phyloP scores from a whole-genome alignment of 2,329 filamentous ascomycete genomes.

The Pestalotiopsis sp. region DNA sequence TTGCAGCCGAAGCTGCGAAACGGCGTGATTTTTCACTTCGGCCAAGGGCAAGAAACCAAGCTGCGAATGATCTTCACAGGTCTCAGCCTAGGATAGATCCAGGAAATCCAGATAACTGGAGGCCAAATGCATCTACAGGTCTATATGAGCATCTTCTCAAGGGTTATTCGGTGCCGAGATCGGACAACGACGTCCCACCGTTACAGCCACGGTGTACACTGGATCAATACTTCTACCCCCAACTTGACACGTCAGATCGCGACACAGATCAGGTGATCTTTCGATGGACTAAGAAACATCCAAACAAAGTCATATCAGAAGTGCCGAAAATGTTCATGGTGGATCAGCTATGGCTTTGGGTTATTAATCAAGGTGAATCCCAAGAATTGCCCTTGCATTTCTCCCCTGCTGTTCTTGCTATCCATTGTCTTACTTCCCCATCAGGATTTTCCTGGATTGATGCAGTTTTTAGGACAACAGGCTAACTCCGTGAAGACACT shows the following conservation, averaged over 20 bases:
- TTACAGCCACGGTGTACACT: neutral
- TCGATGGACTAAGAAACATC: neutral
- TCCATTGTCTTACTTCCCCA: too few relatives aligned
- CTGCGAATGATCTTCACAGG: neutral
- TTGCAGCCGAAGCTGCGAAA: neutral
- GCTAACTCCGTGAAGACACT: neutral
- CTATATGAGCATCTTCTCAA: neutral
- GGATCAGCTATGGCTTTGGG: constrained; percentile 9
- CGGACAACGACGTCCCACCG: neutral
- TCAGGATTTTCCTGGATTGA: too few relatives aligned
- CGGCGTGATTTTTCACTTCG: too few relatives aligned
- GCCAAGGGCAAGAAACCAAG: neutral
- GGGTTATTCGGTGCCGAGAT: neutral
- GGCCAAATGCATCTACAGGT: neutral
- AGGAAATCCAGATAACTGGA: neutral
- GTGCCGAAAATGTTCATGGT: constrained; percentile 9
- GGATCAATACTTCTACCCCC: neutral
- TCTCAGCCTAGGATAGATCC: neutral
- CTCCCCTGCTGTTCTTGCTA: neutral
- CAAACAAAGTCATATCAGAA: neutral
- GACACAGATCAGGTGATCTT: neutral
- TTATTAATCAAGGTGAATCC: neutral
- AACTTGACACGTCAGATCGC: neutral
- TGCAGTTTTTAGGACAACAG: neutral
- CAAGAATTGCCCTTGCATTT: neutral